Evolutionary conservation across 345 rosid species (phyloP), one percentile per base, ranked within the genome.

Genomic region (Eucalyptus pauciflora): DNA sequence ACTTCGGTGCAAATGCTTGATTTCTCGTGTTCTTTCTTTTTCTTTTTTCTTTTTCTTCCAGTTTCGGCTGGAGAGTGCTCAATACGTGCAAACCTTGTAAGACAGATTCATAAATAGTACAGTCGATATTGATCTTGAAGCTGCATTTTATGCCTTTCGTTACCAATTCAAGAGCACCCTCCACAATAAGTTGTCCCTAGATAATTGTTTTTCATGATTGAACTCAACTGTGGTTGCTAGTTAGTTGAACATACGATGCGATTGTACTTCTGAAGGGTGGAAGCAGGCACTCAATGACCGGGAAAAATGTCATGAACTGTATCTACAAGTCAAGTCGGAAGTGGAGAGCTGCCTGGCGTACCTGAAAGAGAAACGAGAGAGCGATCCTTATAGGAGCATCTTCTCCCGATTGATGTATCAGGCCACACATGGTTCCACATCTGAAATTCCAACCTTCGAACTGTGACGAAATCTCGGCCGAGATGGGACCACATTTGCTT

Each of bases 321-420:
- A 97, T 92, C 67, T 93, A 67, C 91, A 93, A 83, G 92, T 96
- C 22, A 95, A 95, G 93, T 92, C 94, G 18, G 96, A 96, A 91
- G 96, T 96, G 4, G 94, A 94, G 91, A 92, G 90, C 18, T 92
- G 94, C 91, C 58, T 97, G 25, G 93, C 86, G 69, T 95, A 91
- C 90, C 87, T 97, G 89, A 95, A 93, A 91, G 88, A 92, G 90
- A 97, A 93, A 91, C 93, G 98, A 92, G 95, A 93, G 87, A 89
- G 87, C 27, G 96, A 96, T 91, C 98, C 97, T 4, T 95, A 94
- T 88, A 93, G 98, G 91, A 94, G 91, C 91, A 64, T 95, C 25
- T 52, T 94, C 51, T 50, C 52, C 52, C 18, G 52, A 50, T 50
- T 50, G 52, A 50, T 50, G 52, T 50, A 50, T 16, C 52, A 91